phyloP scores from a whole-genome alignment of 2,329 filamentous ascomycete species.

The Neofusicoccum umdonicola region DNA sequence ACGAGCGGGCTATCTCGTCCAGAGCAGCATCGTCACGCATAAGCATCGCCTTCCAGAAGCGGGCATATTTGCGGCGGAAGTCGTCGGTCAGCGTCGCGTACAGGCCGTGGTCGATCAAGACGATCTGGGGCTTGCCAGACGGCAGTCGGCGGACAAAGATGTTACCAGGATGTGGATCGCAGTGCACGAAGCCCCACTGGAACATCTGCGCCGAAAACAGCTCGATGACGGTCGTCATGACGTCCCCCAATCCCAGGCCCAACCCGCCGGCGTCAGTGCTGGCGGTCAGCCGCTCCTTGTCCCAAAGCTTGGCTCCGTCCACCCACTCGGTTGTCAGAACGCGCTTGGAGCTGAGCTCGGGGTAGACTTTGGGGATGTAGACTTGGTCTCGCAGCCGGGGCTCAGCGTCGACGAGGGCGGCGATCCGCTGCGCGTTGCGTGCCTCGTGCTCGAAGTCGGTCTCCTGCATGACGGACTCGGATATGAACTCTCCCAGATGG shows the following conservation, averaged over 20 bases:
- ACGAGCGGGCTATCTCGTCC: slow-evolving; percentile 66
- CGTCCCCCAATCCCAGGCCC: slow-evolving; percentile 75
- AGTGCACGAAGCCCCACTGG: slow-evolving; percentile 92
- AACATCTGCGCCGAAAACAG: slow-evolving; percentile 98
- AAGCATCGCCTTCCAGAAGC: slow-evolving; percentile 92
- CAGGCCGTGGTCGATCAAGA: slow-evolving; percentile 94
- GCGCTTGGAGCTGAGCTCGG: slow-evolving; percentile 75
- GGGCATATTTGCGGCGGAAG: slow-evolving; percentile 76
- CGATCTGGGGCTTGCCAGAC: slow-evolving; percentile 79
- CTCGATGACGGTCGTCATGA: slow-evolving; percentile 96
- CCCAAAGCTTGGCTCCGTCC: slow-evolving; percentile 88
- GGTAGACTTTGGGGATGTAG: slow-evolving; percentile 82
- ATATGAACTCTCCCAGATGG: slow-evolving; percentile 85
- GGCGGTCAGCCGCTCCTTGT: slow-evolving; percentile 81
- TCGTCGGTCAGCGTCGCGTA: slow-evolving; percentile 86
- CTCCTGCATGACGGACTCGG: slow-evolving; percentile 85
- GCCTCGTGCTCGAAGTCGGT: slow-evolving; percentile 95
- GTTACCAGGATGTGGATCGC: slow-evolving; percentile 95
- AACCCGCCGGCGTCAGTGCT: slow-evolving; percentile 71
- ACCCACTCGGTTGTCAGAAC: slow-evolving; percentile 98
- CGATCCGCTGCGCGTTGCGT: slow-evolving; percentile 82
- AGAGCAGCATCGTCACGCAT: slow-evolving; percentile 89
- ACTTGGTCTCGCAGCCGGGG: slow-evolving; percentile 74
- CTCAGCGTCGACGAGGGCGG: slow-evolving; percentile 70
- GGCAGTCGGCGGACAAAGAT: slow-evolving; percentile 89